phyloP scores from a whole-genome alignment of 768 basidiomycete genomes.

The Mycena leptocephala region DNA sequence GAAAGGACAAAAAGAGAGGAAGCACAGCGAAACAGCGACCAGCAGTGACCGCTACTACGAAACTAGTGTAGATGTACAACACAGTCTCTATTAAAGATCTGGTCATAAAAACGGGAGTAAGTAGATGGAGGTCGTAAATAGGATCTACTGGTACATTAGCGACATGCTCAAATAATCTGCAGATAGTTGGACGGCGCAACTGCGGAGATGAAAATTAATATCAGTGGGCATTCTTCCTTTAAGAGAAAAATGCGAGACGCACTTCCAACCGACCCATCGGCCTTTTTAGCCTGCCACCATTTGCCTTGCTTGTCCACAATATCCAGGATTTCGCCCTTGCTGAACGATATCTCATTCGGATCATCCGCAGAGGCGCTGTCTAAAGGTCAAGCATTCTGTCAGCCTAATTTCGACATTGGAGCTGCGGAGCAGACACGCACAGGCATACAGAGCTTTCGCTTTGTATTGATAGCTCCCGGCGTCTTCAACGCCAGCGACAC shows the following conservation, averaged over 20 bases:
- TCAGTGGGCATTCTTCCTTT: neutral
- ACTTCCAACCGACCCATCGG: constrained; percentile 87
- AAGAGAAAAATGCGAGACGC: constrained; percentile 51
- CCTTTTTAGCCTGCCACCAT: constrained; percentile 93
- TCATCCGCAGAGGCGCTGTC: constrained; percentile 96
- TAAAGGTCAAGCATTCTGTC: constrained; percentile 49
- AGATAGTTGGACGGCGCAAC: constrained; percentile 92
- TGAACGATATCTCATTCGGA: constrained; percentile 95
- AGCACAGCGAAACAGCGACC: constrained; percentile 22
- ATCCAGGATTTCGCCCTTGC: constrained; percentile 93
- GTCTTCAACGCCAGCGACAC: constrained; percentile 42
- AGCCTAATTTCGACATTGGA: constrained; percentile 38
- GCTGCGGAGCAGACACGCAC: constrained; percentile 62
- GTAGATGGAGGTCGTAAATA: constrained; percentile 39
- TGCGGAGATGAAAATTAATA: constrained; percentile 44
- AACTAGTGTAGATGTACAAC: constrained; percentile 38
- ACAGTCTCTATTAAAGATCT: constrained; percentile 38
- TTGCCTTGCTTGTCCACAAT: constrained; percentile 94
- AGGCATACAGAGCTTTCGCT: constrained; percentile 93
- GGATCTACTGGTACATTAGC: constrained; percentile 26
- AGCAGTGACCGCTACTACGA: constrained; percentile 20
- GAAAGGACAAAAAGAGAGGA: constrained; percentile 10
- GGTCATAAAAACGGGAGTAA: constrained; percentile 19
- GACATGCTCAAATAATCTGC: constrained; percentile 73
- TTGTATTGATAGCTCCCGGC: constrained; percentile 74